Percentiles rank a stretch among this genome's conserved stretches.
Conservation (phyloP, 306 rosid genomes). For the Parietaria judaica region DNA sequence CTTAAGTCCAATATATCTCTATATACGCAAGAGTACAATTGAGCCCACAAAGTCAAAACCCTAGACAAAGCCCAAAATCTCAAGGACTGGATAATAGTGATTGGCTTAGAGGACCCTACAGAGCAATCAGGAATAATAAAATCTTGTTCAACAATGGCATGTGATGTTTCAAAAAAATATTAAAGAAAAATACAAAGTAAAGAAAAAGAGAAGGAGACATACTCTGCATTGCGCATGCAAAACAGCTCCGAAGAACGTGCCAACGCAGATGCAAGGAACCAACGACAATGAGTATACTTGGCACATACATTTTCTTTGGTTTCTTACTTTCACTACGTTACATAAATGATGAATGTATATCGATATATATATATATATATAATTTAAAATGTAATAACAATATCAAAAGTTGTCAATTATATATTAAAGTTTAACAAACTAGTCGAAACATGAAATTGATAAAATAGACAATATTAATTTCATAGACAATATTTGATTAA, state of each 20-base stretch:
- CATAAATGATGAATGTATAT: too few species aligned
- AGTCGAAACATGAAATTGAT: too few species aligned
- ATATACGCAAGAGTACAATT: too few species aligned
- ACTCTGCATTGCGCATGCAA: background rate
- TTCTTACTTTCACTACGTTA: too few species aligned
- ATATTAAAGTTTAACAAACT: too few species aligned
- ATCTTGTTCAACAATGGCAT: background rate
- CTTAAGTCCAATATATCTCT: background rate
- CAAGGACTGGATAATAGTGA: too few species aligned
- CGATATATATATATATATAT: too few species aligned
- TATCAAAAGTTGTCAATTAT: too few species aligned
- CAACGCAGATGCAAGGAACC: slow-evolving; percentile 7
- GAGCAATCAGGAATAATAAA: background rate
- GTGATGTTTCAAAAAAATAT: background rate
- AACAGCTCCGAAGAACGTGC: slow-evolving; percentile 3
- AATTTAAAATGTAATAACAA: too few species aligned
- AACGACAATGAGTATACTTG: background rate
- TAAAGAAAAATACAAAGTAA: background rate
- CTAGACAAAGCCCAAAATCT: background rate
- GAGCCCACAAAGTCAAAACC: background rate
- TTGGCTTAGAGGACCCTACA: slow-evolving; percentile 5
- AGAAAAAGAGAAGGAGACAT: background rate
- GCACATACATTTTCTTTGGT: too few species aligned
- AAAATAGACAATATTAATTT: too few species aligned
- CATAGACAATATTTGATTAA: too few species aligned